A percentile compares a stretch with the other conserved stretches of the same genome.
Conservation (phyloP, 441 rosid species). For the Cnidoscolus chayamansa region DNA sequence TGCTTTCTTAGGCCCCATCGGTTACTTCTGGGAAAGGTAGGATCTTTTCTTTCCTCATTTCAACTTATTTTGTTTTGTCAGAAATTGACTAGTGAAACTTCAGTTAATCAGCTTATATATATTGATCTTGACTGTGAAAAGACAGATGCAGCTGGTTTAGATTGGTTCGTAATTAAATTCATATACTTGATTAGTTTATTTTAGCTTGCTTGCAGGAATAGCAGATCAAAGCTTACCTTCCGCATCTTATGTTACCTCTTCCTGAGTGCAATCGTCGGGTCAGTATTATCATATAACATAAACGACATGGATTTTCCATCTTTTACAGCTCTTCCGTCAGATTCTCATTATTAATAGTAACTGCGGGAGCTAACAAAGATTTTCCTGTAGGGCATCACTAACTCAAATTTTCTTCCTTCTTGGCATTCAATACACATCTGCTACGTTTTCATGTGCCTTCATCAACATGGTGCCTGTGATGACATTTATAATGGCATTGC, state of each 20-base stretch:
- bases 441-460: conserved; percentile 59
- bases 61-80: background rate
- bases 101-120: background rate
- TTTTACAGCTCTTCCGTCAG: background rate
- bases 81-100: background rate
- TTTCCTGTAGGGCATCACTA: conserved; percentile 45
- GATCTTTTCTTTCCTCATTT: background rate
- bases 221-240: conserved; percentile 53
- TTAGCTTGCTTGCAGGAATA: conserved; percentile 42
- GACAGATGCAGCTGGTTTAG: too few species aligned
- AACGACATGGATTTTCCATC: background rate
- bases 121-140: too few species aligned
- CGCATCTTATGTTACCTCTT: conserved; percentile 50
- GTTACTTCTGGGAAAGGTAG: conserved; percentile 60
- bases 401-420: conserved; percentile 58
- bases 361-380: background rate
- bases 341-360: background rate
- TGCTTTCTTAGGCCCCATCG: conserved; percentile 51
- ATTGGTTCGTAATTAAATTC: too few species aligned
- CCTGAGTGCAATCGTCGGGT: conserved; percentile 59
- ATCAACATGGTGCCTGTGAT: conserved; percentile 64
- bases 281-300: conserved; percentile 12
- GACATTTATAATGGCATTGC: conserved; percentile 59
- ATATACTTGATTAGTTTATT: background rate
- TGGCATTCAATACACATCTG: conserved; percentile 65